Percentiles rank a stretch among this genome's conserved stretches.
Evolutionary conservation across 2,329 filamentous ascomycete genomes (phyloP).

Genomic region (Mycosphaerella arachidis): DNA sequence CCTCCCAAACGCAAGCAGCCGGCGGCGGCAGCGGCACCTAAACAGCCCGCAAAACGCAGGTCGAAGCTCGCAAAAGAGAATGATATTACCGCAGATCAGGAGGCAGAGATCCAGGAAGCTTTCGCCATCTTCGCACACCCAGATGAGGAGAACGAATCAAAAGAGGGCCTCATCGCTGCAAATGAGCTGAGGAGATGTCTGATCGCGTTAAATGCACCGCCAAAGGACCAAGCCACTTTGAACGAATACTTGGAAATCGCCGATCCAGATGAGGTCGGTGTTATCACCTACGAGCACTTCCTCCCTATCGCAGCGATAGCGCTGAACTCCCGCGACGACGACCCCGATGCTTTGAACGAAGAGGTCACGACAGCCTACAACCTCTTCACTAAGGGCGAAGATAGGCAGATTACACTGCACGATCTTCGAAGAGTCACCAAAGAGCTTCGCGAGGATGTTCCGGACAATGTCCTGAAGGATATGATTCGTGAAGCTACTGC

Average conservation of each 20-base stretch:
- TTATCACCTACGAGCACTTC: slow-evolving; percentile 74
- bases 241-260: slow-evolving; percentile 72
- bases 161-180: slow-evolving; percentile 44
- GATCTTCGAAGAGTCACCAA: slow-evolving; percentile 75
- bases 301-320: slow-evolving; percentile 85
- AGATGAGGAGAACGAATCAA: slow-evolving; percentile 58
- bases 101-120: slow-evolving; percentile 85
- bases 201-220: slow-evolving; percentile 72
- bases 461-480: slow-evolving; percentile 77
- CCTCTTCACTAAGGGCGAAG: slow-evolving; percentile 64
- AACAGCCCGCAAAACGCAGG: slow-evolving; percentile 51
- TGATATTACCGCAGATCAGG: slow-evolving; percentile 76
- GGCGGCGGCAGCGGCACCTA: slow-evolving; percentile 19
- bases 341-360: slow-evolving; percentile 47
- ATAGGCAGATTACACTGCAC: slow-evolving; percentile 68
- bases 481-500: slow-evolving; percentile 96
- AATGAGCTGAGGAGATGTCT: slow-evolving; percentile 47
- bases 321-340: slow-evolving; percentile 52
- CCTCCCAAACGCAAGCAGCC: slow-evolving; percentile 32
- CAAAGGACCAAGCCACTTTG: slow-evolving; percentile 61
- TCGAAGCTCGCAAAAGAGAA: slow-evolving; percentile 92
- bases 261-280: slow-evolving; percentile 76
- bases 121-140: slow-evolving; percentile 67
- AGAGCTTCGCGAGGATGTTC: slow-evolving; percentile 76
- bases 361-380: slow-evolving; percentile 79